Conservation (phyloP, 2,329 filamentous ascomycete species). For the Metarhizium robertsii region DNA sequence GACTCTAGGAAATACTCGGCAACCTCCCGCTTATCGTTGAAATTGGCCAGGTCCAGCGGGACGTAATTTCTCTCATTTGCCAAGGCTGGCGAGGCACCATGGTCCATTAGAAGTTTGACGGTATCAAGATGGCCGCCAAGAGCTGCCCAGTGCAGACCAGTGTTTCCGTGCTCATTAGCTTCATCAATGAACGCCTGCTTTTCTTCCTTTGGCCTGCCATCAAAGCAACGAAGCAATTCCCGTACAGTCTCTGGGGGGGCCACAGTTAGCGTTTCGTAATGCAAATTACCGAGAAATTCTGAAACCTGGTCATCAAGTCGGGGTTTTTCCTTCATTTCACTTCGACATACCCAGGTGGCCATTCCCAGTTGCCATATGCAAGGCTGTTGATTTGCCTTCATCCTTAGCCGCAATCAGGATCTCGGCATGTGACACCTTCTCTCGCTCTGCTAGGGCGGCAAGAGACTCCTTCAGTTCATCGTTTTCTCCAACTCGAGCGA, state of each 20-base stretch:
- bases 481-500: constrained; percentile 68
- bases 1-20: constrained; percentile 51
- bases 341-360: constrained; percentile 64
- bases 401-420: constrained; percentile 65
- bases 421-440: constrained; percentile 49
- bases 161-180: constrained; percentile 78
- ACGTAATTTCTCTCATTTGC: constrained; percentile 81
- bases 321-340: background rate
- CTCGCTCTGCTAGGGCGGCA: constrained; percentile 49
- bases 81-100: constrained; percentile 67
- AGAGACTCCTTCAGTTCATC: constrained; percentile 55
- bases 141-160: constrained; percentile 86
- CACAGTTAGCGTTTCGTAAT: background rate
- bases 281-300: background rate
- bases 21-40: constrained; percentile 57
- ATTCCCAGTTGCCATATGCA: constrained; percentile 92
- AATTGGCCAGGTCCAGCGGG: constrained; percentile 63
- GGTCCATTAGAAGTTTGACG: constrained; percentile 66
- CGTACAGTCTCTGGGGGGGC: constrained; percentile 32
- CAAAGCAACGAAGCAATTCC: constrained; percentile 33
- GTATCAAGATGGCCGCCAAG: constrained; percentile 77
- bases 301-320: background rate
- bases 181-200: constrained; percentile 52
- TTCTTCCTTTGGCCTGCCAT: constrained; percentile 27
- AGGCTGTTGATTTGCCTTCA: constrained; percentile 64